A percentile compares a stretch with the other conserved stretches of the same genome.
Evolutionary conservation across 106 monocot species (phyloP).

Genomic region (Allium fistulosum): DNA sequence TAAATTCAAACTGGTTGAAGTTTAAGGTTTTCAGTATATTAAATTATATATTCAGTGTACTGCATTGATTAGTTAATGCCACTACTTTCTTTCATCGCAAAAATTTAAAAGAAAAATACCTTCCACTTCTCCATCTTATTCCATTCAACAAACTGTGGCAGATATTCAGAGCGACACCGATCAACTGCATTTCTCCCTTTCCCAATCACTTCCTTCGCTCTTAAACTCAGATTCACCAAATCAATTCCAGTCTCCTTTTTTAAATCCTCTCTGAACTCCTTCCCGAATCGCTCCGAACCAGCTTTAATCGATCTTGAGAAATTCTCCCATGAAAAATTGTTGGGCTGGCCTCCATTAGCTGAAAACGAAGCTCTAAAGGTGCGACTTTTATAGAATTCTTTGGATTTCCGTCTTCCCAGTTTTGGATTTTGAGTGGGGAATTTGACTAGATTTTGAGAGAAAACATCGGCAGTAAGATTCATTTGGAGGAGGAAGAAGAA

Average conservation of each 20-base stretch:
- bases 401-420: background rate
- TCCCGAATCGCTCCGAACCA: slow-evolving; percentile 40
- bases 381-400: background rate
- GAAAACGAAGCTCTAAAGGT: slow-evolving; percentile 24
- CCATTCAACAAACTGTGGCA: slow-evolving; percentile 54
- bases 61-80: too few relatives aligned
- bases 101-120: slow-evolving; percentile 15
- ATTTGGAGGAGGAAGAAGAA: background rate
- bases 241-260: slow-evolving; percentile 61
- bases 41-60: too few relatives aligned
- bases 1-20: too few relatives aligned
- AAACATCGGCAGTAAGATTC: background rate
- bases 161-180: slow-evolving; percentile 18
- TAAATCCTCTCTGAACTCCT: slow-evolving; percentile 25
- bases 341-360: slow-evolving; percentile 16
- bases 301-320: slow-evolving; percentile 29
- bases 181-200: slow-evolving; percentile 22
- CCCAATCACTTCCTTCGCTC: slow-evolving; percentile 12
- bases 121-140: slow-evolving; percentile 81
- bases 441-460: background rate
- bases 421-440: background rate
- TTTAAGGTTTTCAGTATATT: too few relatives aligned
- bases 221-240: slow-evolving; percentile 11
- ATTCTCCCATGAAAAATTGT: slow-evolving; percentile 31
- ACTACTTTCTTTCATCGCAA: too few relatives aligned